Base-by-base conservation (phyloP, 2,329 filamentous ascomycete species). In the Pseudonectria foliicola region DNA sequence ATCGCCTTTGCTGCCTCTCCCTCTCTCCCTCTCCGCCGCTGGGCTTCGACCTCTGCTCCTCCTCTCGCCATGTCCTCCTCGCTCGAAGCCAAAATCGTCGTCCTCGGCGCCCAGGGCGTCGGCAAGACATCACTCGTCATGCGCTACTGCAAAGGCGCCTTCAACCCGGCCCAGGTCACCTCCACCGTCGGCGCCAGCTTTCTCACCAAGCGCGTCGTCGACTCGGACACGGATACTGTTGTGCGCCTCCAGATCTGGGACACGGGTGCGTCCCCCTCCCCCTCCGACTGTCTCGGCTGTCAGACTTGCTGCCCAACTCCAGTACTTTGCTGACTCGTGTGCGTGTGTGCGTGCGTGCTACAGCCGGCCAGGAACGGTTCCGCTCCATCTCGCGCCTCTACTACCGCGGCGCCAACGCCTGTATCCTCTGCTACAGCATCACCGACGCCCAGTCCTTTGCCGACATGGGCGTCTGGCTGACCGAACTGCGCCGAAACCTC, bases 171-270 rank as follows among this genome's bases (percentile, higher is more conserved):
- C n/a, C 64, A 77, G 55, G 68, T 68, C 29, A 75, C 71, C 3
- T 83, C 80, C 5, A 89, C 84, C n/a, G 79, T 89, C 39, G 84
- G 84, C 56, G 84, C 84, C 18, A 85, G 79, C 55, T 88, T 88
- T 60, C 70, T 87, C 57, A 84, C 84, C 28, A 88, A 88, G 63
- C 77, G 81, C 53, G 80, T 88, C 40, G 71, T 85, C 47, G 89
- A 95, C 62, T 78, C 77, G 42, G 85, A 95, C 57, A 85, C 82
- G 14, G 85, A 90, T 52, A 92, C 87, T 2, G 72, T 85, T 15
- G 87, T 95, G 25, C 79, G 89, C n/a, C 70, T 95, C 25, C 89
- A 95, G 56, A 93, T 95, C 48, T 95, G 89, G 89, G 89, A 95
- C 57, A 95, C 89, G 24, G 87, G 74, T 77, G 34, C 25, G 43